These are phyloP conservation scores for Talaromyces atroroseus DNA, from an alignment of 2,329 filamentous ascomycete species.

Conservation along the genomic window DNA sequence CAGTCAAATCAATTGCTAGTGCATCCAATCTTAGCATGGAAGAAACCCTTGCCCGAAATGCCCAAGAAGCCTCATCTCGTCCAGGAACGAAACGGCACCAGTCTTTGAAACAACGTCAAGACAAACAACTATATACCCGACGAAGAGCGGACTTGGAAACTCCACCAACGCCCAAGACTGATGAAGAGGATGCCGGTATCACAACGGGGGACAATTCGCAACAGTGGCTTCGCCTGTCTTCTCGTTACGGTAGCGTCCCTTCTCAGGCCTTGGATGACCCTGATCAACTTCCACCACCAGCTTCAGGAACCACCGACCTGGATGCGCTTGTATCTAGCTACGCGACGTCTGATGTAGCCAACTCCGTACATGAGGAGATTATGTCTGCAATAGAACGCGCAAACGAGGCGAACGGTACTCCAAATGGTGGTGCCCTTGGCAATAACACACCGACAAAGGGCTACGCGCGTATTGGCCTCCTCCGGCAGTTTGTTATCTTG, in stretches of 20 bases:
- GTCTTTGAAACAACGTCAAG: constrained; percentile 80
- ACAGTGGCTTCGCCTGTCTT: constrained; percentile 56
- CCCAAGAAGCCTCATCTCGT: constrained; percentile 57
- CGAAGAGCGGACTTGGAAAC: constrained; percentile 58
- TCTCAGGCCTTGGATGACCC: constrained; percentile 65
- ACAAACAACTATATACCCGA: constrained; percentile 82
- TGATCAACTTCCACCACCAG: constrained; percentile 54
- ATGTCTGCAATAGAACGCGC: constrained; percentile 61
- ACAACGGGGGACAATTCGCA: constrained; percentile 48
- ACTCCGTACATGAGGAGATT: constrained; percentile 72
- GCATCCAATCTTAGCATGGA: constrained; percentile 69
- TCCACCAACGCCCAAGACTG: constrained; percentile 57
- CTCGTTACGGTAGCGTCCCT: constrained; percentile 50
- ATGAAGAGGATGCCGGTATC: constrained; percentile 53
- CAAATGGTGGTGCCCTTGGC: constrained; percentile 51
- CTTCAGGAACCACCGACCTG: constrained; percentile 65
- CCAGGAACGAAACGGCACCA: constrained; percentile 67
- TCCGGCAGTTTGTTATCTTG: constrained; percentile 80
- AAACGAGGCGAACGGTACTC: constrained; percentile 61
- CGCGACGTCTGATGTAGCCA: constrained; percentile 69
- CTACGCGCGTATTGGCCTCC: constrained; percentile 74
- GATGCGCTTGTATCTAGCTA: constrained; percentile 76
- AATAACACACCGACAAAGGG: constrained; percentile 52
- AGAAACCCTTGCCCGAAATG: constrained; percentile 54
- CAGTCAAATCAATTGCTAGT: constrained; percentile 86